Base-by-base conservation (phyloP, 106 monocot species). In the Cymbidium sinense region DNA sequence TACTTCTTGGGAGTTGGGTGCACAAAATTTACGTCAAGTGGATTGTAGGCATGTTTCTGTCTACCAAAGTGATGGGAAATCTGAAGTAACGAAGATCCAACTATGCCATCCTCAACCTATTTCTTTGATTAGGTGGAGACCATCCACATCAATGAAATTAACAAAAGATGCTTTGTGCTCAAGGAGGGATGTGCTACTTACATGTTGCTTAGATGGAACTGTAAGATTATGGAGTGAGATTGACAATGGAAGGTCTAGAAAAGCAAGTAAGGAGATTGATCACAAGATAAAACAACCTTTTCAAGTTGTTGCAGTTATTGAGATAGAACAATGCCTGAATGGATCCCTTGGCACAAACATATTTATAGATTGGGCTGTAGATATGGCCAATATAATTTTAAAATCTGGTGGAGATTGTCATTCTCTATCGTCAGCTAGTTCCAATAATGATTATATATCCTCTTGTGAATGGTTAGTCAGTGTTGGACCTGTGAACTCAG, bases 221-320 rank as follows among this genome's bases (percentile, higher is more conserved):
- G 89, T 91, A 35, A 87, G 99, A 89, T 70, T 99, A 28, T 99
- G 99, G 99, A 86, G 95, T 85, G 90, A 99, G 82, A 74, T 90
- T 84, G 90, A 90, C 37, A 73, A 73, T 84, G 78, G 78, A 20
- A 87, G 76, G 72, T 35, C 58, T 70, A 92, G 74, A 74, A 90
- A 86, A 78, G 50, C 34, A 7, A 78, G 50, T 70, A 90, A 85
- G 72, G 88, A 85, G 7, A 70, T 11, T 27, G 82, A 86, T 70
- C 80, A 61, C 39, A 93, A 83, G 62, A 62, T 29, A 9, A 80
- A 70, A 58, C 79, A 28, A 84, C 81, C 89, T 33, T 99, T 91
- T 81, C 87, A 91, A 78, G 92, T 99, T 30, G 65, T 95, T 83
- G 84, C 99, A 27, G 87, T 89, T 20, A 84, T 99, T 84, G 99